Evolutionary conservation across 148 eudicot species (phyloP).

Genomic region (Bassia scoparia): DNA sequence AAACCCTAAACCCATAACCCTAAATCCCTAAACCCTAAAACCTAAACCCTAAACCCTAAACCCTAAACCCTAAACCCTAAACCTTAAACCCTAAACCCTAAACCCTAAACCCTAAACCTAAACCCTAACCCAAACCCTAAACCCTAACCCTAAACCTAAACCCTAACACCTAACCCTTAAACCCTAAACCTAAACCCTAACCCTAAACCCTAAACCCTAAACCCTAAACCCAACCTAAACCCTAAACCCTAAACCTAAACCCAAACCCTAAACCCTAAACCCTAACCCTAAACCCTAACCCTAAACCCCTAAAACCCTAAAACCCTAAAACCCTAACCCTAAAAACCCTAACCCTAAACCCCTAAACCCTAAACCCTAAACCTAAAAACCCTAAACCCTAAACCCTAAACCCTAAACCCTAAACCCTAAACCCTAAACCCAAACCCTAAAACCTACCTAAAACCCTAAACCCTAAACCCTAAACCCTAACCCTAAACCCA

Average conservation of each 20-base stretch:
- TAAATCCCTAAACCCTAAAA: background rate
- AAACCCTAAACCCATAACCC: background rate
- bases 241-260: background rate
- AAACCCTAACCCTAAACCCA: no score
- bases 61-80: slow-evolving; percentile 1
- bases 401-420: slow-evolving; percentile 1
- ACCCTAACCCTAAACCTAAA: background rate
- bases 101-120: background rate
- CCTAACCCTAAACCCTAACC: background rate
- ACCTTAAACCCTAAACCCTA: background rate
- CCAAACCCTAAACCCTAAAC: background rate
- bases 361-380: slow-evolving; percentile 1
- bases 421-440: slow-evolving; percentile 1
- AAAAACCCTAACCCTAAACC: background rate
- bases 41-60: background rate
- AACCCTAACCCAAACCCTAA: background rate
- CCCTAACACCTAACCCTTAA: background rate
- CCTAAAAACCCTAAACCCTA: background rate
- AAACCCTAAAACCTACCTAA: background rate
- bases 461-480: slow-evolving; percentile 1
- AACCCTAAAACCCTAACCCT: background rate
- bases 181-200: background rate
- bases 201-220: background rate
- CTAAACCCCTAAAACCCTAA: background rate
- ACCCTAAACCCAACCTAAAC: background rate